Evolutionary conservation across 2,329 filamentous ascomycete species (phyloP), one percentile per base, ranked within the genome.

Genomic region (Hypomyces rosellus): DNA sequence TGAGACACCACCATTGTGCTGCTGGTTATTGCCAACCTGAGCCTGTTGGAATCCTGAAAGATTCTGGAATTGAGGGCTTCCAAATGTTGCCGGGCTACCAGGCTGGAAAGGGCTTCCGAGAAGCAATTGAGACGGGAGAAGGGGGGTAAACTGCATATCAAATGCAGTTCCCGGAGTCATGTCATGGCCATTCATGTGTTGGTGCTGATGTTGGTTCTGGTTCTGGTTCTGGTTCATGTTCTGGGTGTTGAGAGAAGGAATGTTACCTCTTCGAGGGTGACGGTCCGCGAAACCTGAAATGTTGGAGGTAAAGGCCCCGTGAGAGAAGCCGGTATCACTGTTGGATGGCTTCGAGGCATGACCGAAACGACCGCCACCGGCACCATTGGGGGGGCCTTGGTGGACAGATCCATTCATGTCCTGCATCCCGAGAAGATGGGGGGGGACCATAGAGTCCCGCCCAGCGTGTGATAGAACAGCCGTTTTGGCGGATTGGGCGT

Each of bases 111-210:
- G 93, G 69, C 90, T 96, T 44, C 93, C 93, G 46, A 97, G 85
- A 22, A 99, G 82, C 61, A 99, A 77, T 71, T 96, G 89, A 34
- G 92, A 97, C 34, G 93, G 93, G 36, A 99, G 82, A 58, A 99
- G 80, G 57, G 93, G 92, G 11, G 93, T 96, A 71, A 96, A 97
- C 72, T 97, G 93, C 92, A 97, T 96, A 65, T 97, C 93, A 65
- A 90, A 95, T 40, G 81, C 89, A 47, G 89, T 92, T 40, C 88
- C 90, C 14, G 93, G 91, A 20, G 88, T 92, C 81, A 96, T 82
- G 57, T 95, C 90, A 66, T 77, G 82, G 62, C 80, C 77, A 36
- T 64, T 59, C 14, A 57, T 54, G 52, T 62, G 57, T 30, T 30
- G n/a, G n/a, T n/a, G n/a, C n/a, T n/a, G n/a, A n/a, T n/a, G 20